Evolutionary conservation across 2,329 filamentous ascomycete genomes (phyloP).

Genomic region (Calycina marina): DNA sequence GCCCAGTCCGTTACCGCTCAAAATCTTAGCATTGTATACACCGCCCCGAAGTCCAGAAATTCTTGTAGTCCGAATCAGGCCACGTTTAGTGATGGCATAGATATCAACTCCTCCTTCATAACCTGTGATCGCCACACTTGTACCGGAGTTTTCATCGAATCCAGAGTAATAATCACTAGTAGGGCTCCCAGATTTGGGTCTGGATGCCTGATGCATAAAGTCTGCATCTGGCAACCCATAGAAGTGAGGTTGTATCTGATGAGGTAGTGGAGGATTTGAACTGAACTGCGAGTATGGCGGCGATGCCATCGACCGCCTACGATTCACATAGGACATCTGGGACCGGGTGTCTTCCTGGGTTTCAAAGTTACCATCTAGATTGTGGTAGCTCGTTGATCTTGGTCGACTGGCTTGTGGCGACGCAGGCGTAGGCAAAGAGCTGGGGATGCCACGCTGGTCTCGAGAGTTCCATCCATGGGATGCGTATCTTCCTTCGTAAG

Average conservation of each 20-base stretch:
- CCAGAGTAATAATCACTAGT: constrained; percentile 65
- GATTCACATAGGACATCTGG: constrained; percentile 26
- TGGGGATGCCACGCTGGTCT: constrained; percentile 17
- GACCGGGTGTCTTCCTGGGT: constrained; percentile 34
- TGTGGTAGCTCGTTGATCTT: constrained; percentile 39
- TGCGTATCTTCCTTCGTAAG: constrained; percentile 19
- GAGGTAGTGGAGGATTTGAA: constrained; percentile 51
- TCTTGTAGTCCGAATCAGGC: constrained; percentile 52
- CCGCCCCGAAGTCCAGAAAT: constrained; percentile 67
- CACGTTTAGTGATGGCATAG: constrained; percentile 56
- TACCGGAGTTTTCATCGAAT: constrained; percentile 52
- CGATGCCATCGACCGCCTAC: constrained; percentile 38
- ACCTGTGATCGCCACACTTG: constrained; percentile 61
- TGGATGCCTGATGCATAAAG: constrained; percentile 33
- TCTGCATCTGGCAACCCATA: constrained; percentile 64
- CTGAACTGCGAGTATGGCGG: constrained; percentile 29
- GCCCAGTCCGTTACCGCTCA: constrained; percentile 48
- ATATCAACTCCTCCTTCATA: constrained; percentile 71
- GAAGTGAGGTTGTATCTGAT: constrained; percentile 64
- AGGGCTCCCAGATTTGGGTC: constrained; percentile 43
- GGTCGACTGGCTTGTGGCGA: constrained; percentile 24
- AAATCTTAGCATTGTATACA: constrained; percentile 68
- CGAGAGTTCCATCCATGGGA: constrained; percentile 18
- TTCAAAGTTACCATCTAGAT: constrained; percentile 14
- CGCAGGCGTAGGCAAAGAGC: constrained; percentile 16